phyloP scores from a whole-genome alignment of 2,329 filamentous ascomycete species.

The Pseudocercospora musae region DNA sequence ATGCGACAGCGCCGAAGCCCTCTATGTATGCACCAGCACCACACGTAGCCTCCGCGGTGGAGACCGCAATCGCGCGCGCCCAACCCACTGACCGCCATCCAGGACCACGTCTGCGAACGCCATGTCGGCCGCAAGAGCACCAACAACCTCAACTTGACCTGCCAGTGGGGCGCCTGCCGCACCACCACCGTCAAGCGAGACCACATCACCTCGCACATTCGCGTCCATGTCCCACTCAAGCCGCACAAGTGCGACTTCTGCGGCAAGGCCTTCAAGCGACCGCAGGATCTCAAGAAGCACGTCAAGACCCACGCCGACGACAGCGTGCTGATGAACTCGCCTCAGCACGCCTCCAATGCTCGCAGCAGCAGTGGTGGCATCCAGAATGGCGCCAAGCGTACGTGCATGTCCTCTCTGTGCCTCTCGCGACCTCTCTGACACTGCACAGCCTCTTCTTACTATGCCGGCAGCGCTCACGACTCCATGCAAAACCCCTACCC shows the following conservation, averaged over 20 bases:
- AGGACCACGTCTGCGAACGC: slow-evolving; percentile 98
- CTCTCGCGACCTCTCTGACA: slow-evolving; percentile 11
- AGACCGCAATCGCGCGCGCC: background rate
- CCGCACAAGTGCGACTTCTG: slow-evolving; percentile 99
- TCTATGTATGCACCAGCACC: slow-evolving; percentile 54
- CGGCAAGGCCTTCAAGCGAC: slow-evolving; percentile 97
- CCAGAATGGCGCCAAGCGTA: slow-evolving; percentile 38
- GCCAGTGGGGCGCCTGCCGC: slow-evolving; percentile 93
- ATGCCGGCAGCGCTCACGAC: slow-evolving; percentile 32
- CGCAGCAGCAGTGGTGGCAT: slow-evolving; percentile 31
- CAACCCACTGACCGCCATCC: slow-evolving; percentile 10
- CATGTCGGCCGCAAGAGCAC: slow-evolving; percentile 99
- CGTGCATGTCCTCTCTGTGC: slow-evolving; percentile 35
- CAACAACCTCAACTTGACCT: slow-evolving; percentile 96
- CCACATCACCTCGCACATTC: slow-evolving; percentile 98
- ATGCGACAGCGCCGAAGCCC: slow-evolving; percentile 55
- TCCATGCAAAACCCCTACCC: slow-evolving; percentile 33
- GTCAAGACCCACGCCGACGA: slow-evolving; percentile 98
- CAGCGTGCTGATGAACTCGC: slow-evolving; percentile 68
- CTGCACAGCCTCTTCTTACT: slow-evolving; percentile 29
- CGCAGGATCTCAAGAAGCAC: slow-evolving; percentile 98
- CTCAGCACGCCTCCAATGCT: slow-evolving; percentile 48
- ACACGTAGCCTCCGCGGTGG: background rate
- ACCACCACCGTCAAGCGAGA: slow-evolving; percentile 98
- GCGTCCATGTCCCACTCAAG: slow-evolving; percentile 97